These are phyloP conservation scores for Pythium coloratum DNA, from an alignment of 352 stramenopile species.

Conservation along the genomic window DNA sequence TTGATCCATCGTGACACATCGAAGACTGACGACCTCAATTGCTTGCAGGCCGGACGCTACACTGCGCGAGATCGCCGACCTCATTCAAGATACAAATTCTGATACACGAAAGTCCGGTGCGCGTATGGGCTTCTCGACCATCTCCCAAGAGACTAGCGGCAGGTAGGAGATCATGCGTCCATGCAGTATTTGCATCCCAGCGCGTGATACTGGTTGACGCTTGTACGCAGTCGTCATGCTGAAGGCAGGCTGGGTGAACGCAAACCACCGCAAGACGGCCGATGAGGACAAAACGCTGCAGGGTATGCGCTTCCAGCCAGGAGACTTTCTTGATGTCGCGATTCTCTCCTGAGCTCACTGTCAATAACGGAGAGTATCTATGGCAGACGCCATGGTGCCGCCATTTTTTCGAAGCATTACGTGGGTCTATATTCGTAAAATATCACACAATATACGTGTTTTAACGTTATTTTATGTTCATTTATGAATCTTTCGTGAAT, in stretches of 20 bases:
- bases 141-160: slow-evolving; percentile 51
- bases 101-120: slow-evolving; percentile 53
- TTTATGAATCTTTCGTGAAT: neutral
- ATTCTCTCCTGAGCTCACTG: slow-evolving; percentile 8
- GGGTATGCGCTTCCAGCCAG: slow-evolving; percentile 58
- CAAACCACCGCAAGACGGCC: slow-evolving; percentile 40
- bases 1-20: neutral
- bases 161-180: slow-evolving; percentile 28
- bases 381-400: neutral
- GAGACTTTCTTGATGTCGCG: slow-evolving; percentile 66
- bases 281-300: slow-evolving; percentile 73
- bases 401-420: neutral
- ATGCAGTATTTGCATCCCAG: neutral
- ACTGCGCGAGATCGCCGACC: slow-evolving; percentile 64
- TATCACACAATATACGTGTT: neutral
- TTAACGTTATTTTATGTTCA: neutral
- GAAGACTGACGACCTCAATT: neutral
- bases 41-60: slow-evolving; percentile 60
- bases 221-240: slow-evolving; percentile 39
- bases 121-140: slow-evolving; percentile 63
- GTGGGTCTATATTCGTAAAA: neutral
- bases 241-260: slow-evolving; percentile 66
- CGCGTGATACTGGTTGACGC: neutral
- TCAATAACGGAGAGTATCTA: neutral
- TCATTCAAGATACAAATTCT: slow-evolving; percentile 64